A percentile compares a stretch with the other conserved stretches of the same genome.
Conservation (phyloP, 345 rosid species). For the rapeseed (Brassica napus) region DNA sequence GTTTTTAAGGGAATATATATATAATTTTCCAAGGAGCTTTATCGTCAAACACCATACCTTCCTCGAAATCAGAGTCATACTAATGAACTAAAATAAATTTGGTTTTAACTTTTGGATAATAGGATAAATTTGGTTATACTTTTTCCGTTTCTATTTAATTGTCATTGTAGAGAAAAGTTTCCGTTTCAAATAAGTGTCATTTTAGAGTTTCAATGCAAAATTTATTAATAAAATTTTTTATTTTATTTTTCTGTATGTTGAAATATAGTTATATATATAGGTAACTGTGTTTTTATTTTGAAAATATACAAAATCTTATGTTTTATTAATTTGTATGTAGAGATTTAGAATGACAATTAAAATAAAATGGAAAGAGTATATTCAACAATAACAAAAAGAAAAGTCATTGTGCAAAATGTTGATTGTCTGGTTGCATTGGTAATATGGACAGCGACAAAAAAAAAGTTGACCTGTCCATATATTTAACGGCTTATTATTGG, state of each 20-base stretch:
- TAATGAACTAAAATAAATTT: neutral
- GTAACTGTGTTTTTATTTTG: too few species aligned
- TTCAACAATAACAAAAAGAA: neutral
- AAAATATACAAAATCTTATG: too few species aligned
- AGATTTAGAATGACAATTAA: too few species aligned
- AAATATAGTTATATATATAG: too few species aligned
- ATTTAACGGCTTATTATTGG: neutral
- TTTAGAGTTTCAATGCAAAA: too few species aligned
- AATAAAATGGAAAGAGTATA: neutral
- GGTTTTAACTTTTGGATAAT: neutral
- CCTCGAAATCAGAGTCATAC: neutral
- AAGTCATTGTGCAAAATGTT: neutral
- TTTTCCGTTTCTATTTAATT: too few species aligned
- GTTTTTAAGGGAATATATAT: neutral
- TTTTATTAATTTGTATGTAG: too few species aligned
- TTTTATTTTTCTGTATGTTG: too few species aligned
- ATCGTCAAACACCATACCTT: slow-evolving; percentile 3
- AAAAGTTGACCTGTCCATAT: slow-evolving; percentile 7
- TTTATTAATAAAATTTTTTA: too few species aligned
- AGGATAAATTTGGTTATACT: neutral
- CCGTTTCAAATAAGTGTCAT: too few species aligned
- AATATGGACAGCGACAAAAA: neutral
- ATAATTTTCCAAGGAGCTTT: neutral
- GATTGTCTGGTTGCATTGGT: neutral
- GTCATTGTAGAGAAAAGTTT: too few species aligned